Evolutionary conservation across 2,329 filamentous ascomycete species (phyloP).

Genomic region (Cercospora janseana): DNA sequence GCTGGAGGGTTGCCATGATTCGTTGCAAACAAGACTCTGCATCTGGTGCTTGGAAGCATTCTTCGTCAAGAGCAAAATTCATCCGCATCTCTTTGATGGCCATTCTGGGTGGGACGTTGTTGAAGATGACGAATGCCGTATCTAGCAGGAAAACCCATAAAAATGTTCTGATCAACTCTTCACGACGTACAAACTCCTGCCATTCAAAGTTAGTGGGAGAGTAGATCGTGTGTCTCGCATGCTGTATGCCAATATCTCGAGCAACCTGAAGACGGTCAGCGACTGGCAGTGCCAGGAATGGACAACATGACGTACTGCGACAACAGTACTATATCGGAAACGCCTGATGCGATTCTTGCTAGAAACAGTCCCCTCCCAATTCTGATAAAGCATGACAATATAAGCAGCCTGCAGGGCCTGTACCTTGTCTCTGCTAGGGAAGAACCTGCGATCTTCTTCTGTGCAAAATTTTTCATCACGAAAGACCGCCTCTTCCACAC

Average conservation of each 20-base stretch:
- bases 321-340: conserved; percentile 9
- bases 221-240: neutral
- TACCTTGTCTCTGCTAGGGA: conserved; percentile 1
- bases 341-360: conserved; percentile 12
- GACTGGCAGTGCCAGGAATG: neutral
- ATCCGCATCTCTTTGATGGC: conserved; percentile 18
- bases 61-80: conserved; percentile 17
- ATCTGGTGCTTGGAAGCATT: conserved; percentile 6
- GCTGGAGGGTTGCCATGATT: neutral
- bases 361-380: conserved; percentile 10
- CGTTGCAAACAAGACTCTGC: conserved; percentile 6
- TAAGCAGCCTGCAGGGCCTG: conserved; percentile 14
- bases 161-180: conserved; percentile 10
- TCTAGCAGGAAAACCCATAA: conserved; percentile 14
- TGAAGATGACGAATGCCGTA: conserved; percentile 16
- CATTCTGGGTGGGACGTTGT: conserved; percentile 14
- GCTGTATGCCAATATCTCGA: neutral
- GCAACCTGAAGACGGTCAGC: neutral
- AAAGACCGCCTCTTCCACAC: conserved; percentile 14
- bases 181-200: conserved; percentile 7
- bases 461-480: conserved; percentile 12
- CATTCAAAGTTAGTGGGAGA: neutral
- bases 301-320: conserved; percentile 5
- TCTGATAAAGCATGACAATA: conserved; percentile 12
- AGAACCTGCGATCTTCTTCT: neutral